A percentile compares a stretch with the other conserved stretches of the same genome.
These are phyloP conservation scores for Mrakia blollopis DNA, from an alignment of 768 basidiomycete species.

Conservation along the genomic window DNA sequence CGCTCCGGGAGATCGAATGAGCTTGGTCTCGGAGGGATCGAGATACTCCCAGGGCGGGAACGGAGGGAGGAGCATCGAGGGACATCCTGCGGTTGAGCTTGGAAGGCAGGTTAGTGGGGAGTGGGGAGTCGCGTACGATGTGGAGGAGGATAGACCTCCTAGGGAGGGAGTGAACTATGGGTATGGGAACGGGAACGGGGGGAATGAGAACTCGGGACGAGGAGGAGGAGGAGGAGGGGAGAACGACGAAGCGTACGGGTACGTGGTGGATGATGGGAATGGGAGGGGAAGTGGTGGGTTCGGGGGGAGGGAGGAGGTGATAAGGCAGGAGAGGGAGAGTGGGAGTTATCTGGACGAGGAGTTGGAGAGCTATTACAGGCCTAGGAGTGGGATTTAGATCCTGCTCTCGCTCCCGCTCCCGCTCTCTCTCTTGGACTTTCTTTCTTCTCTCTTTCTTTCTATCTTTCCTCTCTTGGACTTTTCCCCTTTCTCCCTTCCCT, in stretches of 20 bases:
- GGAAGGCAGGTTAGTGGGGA: conserved; percentile 9
- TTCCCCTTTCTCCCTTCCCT: not conserved
- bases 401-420: not conserved
- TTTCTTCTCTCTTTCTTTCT: not conserved
- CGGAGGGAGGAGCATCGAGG: not conserved
- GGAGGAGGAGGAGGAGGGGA: not conserved
- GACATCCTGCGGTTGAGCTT: not conserved
- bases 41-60: not conserved
- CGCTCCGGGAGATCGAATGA: not conserved
- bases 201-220: too few relatives aligned
- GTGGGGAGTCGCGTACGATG: conserved; percentile 15
- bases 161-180: not conserved
- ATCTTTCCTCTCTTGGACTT: too few relatives aligned
- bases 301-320: not conserved
- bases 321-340: not conserved
- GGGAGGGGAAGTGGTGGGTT: not conserved
- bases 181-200: not conserved
- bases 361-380: conserved; percentile 11
- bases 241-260: not conserved
- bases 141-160: not conserved
- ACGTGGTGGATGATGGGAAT: too few relatives aligned
- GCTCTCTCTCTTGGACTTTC: not conserved
- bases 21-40: not conserved
- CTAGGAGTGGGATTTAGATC: conserved; percentile 14
- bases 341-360: conserved; percentile 8